Percentiles rank a stretch among this genome's conserved stretches.
Conservation (phyloP, 305 asterid species). For the Fraxinus nigra region DNA sequence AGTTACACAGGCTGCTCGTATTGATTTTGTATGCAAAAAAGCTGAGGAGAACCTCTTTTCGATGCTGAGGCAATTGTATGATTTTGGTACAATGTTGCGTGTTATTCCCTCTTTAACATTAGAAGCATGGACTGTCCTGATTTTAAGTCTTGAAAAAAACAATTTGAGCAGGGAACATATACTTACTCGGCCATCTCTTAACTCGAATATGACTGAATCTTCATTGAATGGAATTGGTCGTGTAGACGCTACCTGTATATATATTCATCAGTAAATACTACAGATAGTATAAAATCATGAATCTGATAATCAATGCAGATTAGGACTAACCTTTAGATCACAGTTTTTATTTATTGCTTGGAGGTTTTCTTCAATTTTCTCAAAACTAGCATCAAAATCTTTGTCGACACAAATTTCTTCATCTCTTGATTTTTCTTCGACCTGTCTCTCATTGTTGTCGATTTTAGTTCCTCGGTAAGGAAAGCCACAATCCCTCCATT, state of each 20-base stretch:
- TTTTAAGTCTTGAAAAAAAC: neutral
- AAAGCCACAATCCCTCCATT: conserved; percentile 67
- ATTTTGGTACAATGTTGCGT: neutral
- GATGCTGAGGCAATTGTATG: neutral
- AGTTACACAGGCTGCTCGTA: neutral
- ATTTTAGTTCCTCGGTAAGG: conserved; percentile 33
- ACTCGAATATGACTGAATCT: conserved; percentile 68
- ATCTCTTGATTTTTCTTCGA: conserved; percentile 10
- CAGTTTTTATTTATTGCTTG: conserved; percentile 38
- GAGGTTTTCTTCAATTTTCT: conserved; percentile 30
- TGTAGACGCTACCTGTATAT: conserved; percentile 57
- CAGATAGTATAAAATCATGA: neutral
- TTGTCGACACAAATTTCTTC: conserved; percentile 28
- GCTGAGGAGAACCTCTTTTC: neutral
- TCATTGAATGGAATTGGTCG: conserved; percentile 68
- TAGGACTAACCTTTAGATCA: conserved; percentile 52
- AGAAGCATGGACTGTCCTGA: neutral
- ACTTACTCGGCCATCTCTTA: conserved; percentile 84
- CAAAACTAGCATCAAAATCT: conserved; percentile 28
- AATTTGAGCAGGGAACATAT: neutral
- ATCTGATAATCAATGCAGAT: neutral
- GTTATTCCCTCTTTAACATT: neutral
- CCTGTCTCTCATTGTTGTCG: conserved; percentile 23
- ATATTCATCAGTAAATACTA: neutral
- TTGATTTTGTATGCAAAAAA: neutral